A percentile compares a stretch with the other conserved stretches of the same genome.
phyloP scores from a whole-genome alignment of 257 asterid genomes.

The Primulina huaijiensis region DNA sequence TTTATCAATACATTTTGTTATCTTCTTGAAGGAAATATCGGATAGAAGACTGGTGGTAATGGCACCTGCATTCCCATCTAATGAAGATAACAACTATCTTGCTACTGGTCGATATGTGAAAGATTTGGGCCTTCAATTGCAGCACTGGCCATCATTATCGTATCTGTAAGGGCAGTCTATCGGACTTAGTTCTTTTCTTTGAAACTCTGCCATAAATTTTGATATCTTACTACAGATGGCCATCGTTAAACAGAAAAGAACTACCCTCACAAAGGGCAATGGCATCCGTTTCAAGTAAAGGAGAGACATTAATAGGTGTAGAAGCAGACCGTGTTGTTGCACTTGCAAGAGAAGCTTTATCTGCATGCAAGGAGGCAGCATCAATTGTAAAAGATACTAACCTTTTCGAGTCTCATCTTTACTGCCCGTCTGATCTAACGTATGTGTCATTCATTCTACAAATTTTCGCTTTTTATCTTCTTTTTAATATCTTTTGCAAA shows the following conservation, averaged over 20 bases:
- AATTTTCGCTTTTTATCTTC: neutral
- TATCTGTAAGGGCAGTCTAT: slow-evolving; percentile 70
- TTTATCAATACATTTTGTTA: slow-evolving; percentile 24
- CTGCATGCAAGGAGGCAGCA: slow-evolving; percentile 69
- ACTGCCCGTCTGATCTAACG: slow-evolving; percentile 39
- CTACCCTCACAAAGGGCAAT: slow-evolving; percentile 14
- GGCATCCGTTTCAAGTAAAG: slow-evolving; percentile 31
- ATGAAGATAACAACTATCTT: slow-evolving; percentile 32
- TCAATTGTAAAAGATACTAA: slow-evolving; percentile 47
- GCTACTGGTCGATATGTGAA: slow-evolving; percentile 36
- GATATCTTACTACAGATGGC: slow-evolving; percentile 47
- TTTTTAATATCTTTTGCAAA: slow-evolving; percentile 12
- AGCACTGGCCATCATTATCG: slow-evolving; percentile 57
- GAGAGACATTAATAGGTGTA: slow-evolving; percentile 27
- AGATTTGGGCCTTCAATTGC: slow-evolving; percentile 42
- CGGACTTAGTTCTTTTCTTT: slow-evolving; percentile 21
- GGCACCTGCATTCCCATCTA: slow-evolving; percentile 34
- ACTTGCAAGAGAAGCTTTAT: slow-evolving; percentile 73
- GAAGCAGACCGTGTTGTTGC: slow-evolving; percentile 58
- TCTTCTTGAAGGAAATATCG: slow-evolving; percentile 47
- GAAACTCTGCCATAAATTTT: neutral
- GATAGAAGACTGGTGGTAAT: slow-evolving; percentile 35
- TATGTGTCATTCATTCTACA: slow-evolving; percentile 26
- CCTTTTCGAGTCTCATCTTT: slow-evolving; percentile 33
- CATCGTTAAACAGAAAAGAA: slow-evolving; percentile 41